A percentile compares a stretch with the other conserved stretches of the same genome.
Conservation (phyloP, 2,329 filamentous ascomycete species). For the Colletotrichum sp. region DNA sequence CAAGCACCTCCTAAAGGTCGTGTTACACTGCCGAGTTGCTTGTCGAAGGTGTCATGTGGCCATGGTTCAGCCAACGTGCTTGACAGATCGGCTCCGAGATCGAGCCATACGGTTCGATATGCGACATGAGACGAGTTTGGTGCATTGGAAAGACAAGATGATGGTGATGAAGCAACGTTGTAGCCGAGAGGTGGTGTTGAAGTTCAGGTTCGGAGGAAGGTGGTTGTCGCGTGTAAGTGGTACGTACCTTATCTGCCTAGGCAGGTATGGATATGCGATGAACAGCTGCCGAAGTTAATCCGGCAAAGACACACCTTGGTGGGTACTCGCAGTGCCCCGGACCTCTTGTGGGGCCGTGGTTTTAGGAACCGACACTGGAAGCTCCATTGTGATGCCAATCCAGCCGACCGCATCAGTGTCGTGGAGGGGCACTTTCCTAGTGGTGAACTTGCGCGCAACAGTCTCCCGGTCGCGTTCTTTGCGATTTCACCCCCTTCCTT, state of each 20-base stretch:
- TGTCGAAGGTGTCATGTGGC: not conserved
- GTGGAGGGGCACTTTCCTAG: constrained; percentile 14
- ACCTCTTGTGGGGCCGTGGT: constrained; percentile 16
- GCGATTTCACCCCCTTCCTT: not conserved
- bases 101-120: not conserved
- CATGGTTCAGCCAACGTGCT: not conserved
- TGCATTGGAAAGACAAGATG: not conserved
- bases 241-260: not conserved
- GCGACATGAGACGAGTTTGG: not conserved
- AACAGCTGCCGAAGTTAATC: constrained; percentile 3
- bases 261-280: not conserved
- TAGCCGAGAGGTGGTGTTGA: not conserved
- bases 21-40: not conserved
- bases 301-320: not conserved
- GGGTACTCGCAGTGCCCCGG: not conserved
- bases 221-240: not conserved
- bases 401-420: constrained; percentile 5
- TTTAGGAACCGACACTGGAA: constrained; percentile 11
- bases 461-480: not conserved
- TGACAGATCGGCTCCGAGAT: not conserved
- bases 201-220: not conserved
- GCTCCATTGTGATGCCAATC: not conserved
- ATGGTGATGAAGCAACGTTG: not conserved
- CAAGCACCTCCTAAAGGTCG: not conserved
- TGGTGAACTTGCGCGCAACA: not conserved